A percentile compares a stretch with the other conserved stretches of the same genome.
Evolutionary conservation across 371 early-diverging fungal species (phyloP).

Genomic region (Dentiscutata heterogama): DNA sequence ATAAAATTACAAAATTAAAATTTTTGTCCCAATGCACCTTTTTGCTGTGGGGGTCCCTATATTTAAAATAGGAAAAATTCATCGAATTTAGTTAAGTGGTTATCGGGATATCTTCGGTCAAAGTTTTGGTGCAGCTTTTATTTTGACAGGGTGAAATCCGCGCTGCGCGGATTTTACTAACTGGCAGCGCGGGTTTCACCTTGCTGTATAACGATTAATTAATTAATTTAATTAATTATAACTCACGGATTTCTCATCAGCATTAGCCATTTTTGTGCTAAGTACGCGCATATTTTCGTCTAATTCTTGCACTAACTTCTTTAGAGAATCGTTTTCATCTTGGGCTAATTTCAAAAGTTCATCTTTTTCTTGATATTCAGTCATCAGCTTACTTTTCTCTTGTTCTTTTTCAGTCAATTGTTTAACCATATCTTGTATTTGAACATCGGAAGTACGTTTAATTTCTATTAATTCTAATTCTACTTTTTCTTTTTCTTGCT

Average conservation of each 20-base stretch:
- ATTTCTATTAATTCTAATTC: slow-evolving; percentile 18
- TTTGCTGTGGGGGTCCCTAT: too few relatives aligned
- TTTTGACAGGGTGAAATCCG: too few relatives aligned
- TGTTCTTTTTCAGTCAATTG: slow-evolving; percentile 41
- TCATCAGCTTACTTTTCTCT: slow-evolving; percentile 50
- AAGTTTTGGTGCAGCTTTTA: too few relatives aligned
- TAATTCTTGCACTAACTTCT: slow-evolving; percentile 52
- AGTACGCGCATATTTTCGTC: slow-evolving; percentile 47
- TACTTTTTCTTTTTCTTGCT: slow-evolving; percentile 56
- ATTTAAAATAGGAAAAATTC: too few relatives aligned
- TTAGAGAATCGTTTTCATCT: slow-evolving; percentile 51
- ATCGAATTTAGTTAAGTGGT: too few relatives aligned
- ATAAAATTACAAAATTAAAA: too few relatives aligned
- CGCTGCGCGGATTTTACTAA: too few relatives aligned
- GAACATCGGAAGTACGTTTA: not conserved
- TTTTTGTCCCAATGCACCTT: too few relatives aligned
- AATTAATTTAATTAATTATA: slow-evolving; percentile 6
- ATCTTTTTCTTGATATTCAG: slow-evolving; percentile 50
- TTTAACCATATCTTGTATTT: slow-evolving; percentile 24
- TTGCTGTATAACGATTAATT: too few relatives aligned
- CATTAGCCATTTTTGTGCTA: slow-evolving; percentile 51
- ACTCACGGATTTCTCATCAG: slow-evolving; percentile 42
- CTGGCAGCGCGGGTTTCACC: too few relatives aligned
- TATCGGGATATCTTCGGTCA: too few relatives aligned
- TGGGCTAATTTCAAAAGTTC: slow-evolving; percentile 51